Evolutionary conservation across 768 basidiomycete genomes (phyloP), one percentile per base, ranked within the genome.

Genomic region (Cantharellus cinnabarinus): DNA sequence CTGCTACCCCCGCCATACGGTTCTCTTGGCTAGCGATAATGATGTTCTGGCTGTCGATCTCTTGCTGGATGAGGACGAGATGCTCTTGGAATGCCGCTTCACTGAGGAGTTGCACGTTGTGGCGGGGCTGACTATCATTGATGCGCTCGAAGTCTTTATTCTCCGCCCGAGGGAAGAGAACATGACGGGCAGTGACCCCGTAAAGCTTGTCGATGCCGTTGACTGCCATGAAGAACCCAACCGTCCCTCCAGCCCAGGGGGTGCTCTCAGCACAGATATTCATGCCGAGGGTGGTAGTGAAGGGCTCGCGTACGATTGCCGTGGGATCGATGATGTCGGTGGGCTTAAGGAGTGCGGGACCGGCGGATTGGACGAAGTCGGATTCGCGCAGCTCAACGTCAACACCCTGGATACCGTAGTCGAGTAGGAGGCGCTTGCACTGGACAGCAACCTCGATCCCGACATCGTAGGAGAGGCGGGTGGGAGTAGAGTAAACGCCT

Each of bases 331-430:
- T 10, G 14, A 61, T 38, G 41, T 39, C 39, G 59, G 50, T 42
- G 53, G 58, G 57, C 42, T 58, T 34, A 44, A 58, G 41, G 4
- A 51, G 50, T 34, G 53, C 56, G 40, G 54, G 54, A 34, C 57
- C 40, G 29, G 51, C 54, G 53, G 3, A 52, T 59, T 52, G 5
- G 53, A 59, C 56, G 53, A 61, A 59, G 59, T 35, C 44, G 52
- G 61, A 61, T 59, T 61, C 61, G 35, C 59, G 15, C 41, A 61
- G 51, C 38, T 61, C 61, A 41, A 61, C 42, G 59, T 61, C 59
- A 51, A 38, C 39, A 59, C 60, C 61, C 48, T 3, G 50, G 59
- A 53, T 61, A 60, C 42, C 3, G 39, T 60, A 60, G 40, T 38
- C 41, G 51, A 50, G 37, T 35, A 60, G 40, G 42, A 61, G 29